Evolutionary conservation across 1,284 basidiomycete species (phyloP).

Genomic region (Ustilago curta): DNA sequence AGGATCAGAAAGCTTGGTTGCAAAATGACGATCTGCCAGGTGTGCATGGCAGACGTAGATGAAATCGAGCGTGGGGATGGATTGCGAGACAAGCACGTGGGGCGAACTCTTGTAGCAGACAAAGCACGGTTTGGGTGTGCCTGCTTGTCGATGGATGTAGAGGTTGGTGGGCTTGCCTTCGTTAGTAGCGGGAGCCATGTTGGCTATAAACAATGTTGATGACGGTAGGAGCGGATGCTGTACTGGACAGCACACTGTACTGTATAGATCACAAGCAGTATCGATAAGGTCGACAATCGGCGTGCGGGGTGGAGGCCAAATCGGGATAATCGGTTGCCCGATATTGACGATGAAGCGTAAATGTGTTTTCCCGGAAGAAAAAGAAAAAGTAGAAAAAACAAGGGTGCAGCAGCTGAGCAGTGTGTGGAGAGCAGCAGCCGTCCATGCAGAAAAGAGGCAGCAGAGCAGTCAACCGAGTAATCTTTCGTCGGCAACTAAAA

Average conservation of each 20-base stretch:
- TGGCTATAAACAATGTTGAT: not conserved
- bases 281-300: not conserved
- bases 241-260: too few relatives aligned
- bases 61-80: constrained; percentile 55
- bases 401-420: not conserved
- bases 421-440: not conserved
- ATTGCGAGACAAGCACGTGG: constrained; percentile 56
- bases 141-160: constrained; percentile 60
- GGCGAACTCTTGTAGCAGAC: constrained; percentile 55
- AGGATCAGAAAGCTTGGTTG: constrained; percentile 41
- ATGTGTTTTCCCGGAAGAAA: not conserved
- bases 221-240: not conserved
- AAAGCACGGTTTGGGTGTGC: constrained; percentile 53
- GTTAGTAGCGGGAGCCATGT: constrained; percentile 6
- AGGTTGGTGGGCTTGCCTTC: constrained; percentile 43
- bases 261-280: not conserved
- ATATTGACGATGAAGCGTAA: not conserved
- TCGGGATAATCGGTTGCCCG: too few relatives aligned
- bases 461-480: not conserved
- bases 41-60: constrained; percentile 60
- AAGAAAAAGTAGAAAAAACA: not conserved
- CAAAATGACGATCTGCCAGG: constrained; percentile 58
- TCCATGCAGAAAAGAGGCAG: not conserved
- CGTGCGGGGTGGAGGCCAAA: too few relatives aligned
- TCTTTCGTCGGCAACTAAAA: constrained; percentile 5